Base-by-base conservation (phyloP, 148 eudicot species). In the Dianthus caryophyllus region DNA sequence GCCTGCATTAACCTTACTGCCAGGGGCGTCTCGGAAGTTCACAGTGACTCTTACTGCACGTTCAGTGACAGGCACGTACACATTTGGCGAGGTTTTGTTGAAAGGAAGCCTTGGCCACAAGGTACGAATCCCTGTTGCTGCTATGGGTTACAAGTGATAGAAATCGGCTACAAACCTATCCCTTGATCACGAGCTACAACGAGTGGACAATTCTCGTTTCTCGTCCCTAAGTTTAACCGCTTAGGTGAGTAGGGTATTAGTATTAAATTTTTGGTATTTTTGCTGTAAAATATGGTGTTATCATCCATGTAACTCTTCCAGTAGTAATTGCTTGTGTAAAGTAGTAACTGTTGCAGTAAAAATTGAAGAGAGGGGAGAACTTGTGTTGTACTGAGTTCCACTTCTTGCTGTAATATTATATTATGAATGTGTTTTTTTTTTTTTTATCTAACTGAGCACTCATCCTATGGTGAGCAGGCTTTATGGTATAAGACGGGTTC, bases 41-140 rank as follows among this genome's bases (percentile, higher is more conserved):
- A 26, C 87, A 0, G 87, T 94, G 52, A 86, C 97, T 33, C 85
- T 94, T 72, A 87, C 99, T 0, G 88, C 78, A 10, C 81, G 93
- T n/a, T 94, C 97, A 2, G 71, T 88, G 26, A 85, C 88, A 0
- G 88, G 93, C 36, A 26, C 77, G 29, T 95, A 95, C 78, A 71
- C 82, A 29, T 95, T 95, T 67, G 99, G 99, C 0, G 81, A 85
- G 79, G 91, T 95, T 58, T 48, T 76, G 59, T 29, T 95, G 78
- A 95, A 95, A 73, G 99, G 99, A 38, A 88, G 83, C 74, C 74
- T 96, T 82, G 93, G 97, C 64, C 99, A 95, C 72, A 90, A 78
- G 73, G 96, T 90, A 48, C 80, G 87, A 62, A 85, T 95, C 71
- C 97, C 97, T 6, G 96, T 95, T 2, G 93, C 85, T 49, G 99